Evolutionary conservation across 805 yeast species (phyloP), one percentile per base, ranked within the genome.

Genomic region (Yamadazyma sp.): DNA sequence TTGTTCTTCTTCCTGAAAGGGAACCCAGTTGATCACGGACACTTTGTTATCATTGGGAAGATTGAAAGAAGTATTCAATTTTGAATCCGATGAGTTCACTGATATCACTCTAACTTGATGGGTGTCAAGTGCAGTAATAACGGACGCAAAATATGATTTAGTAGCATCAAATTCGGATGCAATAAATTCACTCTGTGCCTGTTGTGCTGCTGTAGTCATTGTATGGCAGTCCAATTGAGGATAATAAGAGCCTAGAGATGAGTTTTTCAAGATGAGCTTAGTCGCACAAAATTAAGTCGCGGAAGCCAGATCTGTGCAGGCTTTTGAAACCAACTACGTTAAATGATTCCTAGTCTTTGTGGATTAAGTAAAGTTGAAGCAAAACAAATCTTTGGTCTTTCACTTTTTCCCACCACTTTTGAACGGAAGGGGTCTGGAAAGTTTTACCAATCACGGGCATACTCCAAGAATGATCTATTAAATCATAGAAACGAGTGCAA

Each of bases 31-130:
- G 35, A 84, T 40, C 22, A 64, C 62, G n/a, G 76, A 69, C 24
- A 77, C 64, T 48, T 67, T 64, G 25, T 67, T 58, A 20, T 75
- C 71, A 53, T 75, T 76, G 28, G 74, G 82, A 17, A 82, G 62
- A 10, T 70, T 66, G 49, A 75, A 73, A 14, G 77, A 78, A 24
- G 70, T 60, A 46, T 72, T 70, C 20, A 76, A 53, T 22, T 64
- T 48, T 11, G 70, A 55, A 18, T 63, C 70, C 8, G 77, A 67
- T 9, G 70, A 52, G 25, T 59, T 57, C 3, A 70, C 52, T 13
- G 83, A 71, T 52, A 80, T 82, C 2, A 84, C 84, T 40, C 80
- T 70, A 25, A 87, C 62, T 46, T 79, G 78, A 52, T 84, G 91
- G 4, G 80, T 68, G 56, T 85, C 91, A 42, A 87, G 71, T 1